Percentiles rank a stretch among this genome's conserved stretches.
phyloP scores from a whole-genome alignment of 495 filamentous ascomycete genomes.

The Neurospora pannonica region DNA sequence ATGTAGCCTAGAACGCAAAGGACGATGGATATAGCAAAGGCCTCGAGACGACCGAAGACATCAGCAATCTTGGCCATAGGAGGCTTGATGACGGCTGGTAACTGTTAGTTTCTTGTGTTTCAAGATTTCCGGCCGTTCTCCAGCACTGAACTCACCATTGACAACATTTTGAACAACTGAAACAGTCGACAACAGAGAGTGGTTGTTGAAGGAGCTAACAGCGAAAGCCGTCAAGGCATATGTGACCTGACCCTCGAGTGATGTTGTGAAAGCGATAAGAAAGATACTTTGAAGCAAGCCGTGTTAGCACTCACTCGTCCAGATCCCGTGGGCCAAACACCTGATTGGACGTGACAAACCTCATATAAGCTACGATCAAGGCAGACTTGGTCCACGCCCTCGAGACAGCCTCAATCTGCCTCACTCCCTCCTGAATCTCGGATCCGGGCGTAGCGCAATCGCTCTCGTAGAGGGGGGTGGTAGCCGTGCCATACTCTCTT shows the following conservation, averaged over 20 bases:
- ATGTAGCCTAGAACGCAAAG: conserved; percentile 31
- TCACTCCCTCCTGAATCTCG: conserved; percentile 31
- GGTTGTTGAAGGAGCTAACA: conserved; percentile 45
- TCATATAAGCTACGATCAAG: conserved; percentile 36
- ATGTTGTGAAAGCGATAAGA: conserved; percentile 37
- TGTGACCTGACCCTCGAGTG: conserved; percentile 37
- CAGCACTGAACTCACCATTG: conserved; percentile 22
- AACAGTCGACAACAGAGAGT: conserved; percentile 50
- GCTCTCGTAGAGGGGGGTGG: not conserved
- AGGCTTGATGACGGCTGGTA: conserved; percentile 31
- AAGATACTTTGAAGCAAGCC: conserved; percentile 15
- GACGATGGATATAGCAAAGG: conserved; percentile 25
- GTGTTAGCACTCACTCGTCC: not conserved
- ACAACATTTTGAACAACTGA: conserved; percentile 45
- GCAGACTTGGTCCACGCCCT: conserved; percentile 37
- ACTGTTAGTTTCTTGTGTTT: not conserved
- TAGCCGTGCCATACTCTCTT: not conserved
- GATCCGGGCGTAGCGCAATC: not conserved
- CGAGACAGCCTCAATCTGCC: conserved; percentile 38
- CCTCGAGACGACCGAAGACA: conserved; percentile 34
- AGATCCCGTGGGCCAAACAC: not conserved
- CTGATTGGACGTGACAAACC: conserved; percentile 13
- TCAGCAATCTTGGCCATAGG: conserved; percentile 36
- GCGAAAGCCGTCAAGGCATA: conserved; percentile 36
- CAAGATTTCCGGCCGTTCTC: not conserved